These are phyloP conservation scores for Aureobasidium vineae DNA, from an alignment of 2,329 filamentous ascomycete species.

Conservation along the genomic window DNA sequence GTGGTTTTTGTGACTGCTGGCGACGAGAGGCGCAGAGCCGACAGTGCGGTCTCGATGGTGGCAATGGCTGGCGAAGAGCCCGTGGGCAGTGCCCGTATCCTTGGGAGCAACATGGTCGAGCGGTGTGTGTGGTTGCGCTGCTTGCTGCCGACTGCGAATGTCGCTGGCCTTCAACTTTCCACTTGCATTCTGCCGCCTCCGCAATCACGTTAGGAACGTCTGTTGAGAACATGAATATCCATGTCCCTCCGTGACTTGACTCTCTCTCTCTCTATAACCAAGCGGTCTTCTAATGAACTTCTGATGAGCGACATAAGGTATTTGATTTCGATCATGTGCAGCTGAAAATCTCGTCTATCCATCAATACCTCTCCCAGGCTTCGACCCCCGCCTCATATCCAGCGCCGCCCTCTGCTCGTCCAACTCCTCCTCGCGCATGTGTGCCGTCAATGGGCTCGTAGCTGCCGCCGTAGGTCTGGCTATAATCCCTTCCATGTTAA, in stretches of 20 bases:
- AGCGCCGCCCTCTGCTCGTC: neutral
- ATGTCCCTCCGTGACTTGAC: neutral
- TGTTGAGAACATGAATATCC: neutral
- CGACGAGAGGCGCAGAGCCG: constrained; percentile 35
- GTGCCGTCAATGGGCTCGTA: constrained; percentile 1
- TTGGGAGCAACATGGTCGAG: constrained; percentile 28
- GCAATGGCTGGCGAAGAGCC: constrained; percentile 23
- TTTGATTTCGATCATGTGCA: neutral
- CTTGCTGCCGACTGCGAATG: neutral
- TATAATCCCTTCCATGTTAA: constrained; percentile 10
- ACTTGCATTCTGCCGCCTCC: constrained; percentile 21
- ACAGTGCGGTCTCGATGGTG: constrained; percentile 35
- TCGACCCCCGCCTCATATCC: neutral
- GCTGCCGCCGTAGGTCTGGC: neutral
- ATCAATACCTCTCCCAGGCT: neutral
- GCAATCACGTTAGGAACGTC: neutral
- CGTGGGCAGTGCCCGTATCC: constrained; percentile 23
- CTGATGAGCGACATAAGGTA: neutral
- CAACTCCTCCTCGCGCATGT: neutral
- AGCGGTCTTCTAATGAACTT: neutral
- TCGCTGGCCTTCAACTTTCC: neutral
- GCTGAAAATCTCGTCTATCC: neutral
- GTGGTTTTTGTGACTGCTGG: constrained; percentile 27
- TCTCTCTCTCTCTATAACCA: neutral
- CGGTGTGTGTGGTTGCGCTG: constrained; percentile 3